Percentiles rank a stretch among this genome's conserved stretches.
These are phyloP conservation scores for Corymbia citriodora DNA, from an alignment of 441 rosid species.

Conservation along the genomic window DNA sequence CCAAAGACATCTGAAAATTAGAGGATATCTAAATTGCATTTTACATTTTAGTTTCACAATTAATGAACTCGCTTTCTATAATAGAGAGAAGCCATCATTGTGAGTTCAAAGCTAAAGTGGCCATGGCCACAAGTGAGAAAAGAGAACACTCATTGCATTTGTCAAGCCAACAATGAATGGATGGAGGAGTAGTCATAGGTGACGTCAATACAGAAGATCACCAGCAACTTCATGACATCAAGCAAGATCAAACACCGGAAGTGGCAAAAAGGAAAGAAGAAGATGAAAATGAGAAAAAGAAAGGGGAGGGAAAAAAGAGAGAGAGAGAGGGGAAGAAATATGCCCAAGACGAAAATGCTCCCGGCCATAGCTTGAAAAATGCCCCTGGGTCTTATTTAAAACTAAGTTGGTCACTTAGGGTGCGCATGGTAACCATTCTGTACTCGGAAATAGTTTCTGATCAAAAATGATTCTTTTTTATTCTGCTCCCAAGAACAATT, in stretches of 20 bases:
- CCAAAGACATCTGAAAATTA: fast-evolving
- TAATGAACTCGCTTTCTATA: neutral
- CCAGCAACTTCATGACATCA: fast-evolving
- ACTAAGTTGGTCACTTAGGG: fast-evolving
- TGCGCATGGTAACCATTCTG: fast-evolving
- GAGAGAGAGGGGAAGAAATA: neutral
- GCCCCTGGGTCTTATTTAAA: fast-evolving
- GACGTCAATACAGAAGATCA: neutral
- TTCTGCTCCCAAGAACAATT: no score
- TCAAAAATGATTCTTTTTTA: no score
- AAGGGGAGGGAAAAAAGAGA: neutral
- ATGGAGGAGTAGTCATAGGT: neutral
- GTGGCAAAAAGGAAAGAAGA: neutral
- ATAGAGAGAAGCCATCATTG: neutral
- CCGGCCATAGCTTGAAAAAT: neutral
- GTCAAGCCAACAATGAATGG: neutral
- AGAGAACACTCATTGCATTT: fast-evolving
- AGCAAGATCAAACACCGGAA: neutral
- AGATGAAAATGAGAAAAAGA: neutral
- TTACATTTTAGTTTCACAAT: neutral
- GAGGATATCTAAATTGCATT: neutral
- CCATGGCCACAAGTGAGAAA: neutral
- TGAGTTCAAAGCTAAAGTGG: fast-evolving
- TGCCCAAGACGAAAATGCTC: neutral
- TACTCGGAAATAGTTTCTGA: fast-evolving